These are phyloP conservation scores for Borealophlyctis nickersoniae DNA, from an alignment of 192 early-diverging fungal species.

Conservation along the genomic window DNA sequence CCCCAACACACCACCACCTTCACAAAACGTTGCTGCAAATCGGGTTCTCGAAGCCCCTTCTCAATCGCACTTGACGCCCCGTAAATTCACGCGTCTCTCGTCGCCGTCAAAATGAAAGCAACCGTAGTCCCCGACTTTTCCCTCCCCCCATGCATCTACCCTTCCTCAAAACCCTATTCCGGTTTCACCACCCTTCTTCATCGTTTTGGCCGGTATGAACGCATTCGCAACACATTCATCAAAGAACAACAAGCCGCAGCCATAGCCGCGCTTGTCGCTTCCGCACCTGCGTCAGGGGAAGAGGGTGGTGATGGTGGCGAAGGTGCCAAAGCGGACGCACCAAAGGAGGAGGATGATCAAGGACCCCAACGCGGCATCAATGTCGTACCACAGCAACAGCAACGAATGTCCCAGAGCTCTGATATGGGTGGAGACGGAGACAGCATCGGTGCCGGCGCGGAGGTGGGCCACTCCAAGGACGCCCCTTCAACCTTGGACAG, in stretches of 20 bases:
- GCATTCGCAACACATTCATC: conserved; percentile 13
- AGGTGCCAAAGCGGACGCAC: neutral
- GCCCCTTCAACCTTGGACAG: neutral
- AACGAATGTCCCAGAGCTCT: no score
- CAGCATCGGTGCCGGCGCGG: no score
- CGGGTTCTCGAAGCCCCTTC: no score
- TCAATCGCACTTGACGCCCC: no score
- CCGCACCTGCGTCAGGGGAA: neutral
- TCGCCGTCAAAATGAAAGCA: no score
- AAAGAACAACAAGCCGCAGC: neutral
- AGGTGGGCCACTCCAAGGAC: neutral
- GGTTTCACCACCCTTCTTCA: conserved; percentile 35
- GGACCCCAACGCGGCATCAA: no score
- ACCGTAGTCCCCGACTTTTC: neutral
- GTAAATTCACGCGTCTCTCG: no score
- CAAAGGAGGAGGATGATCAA: neutral
- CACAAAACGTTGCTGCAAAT: no score
- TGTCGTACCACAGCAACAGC: neutral
- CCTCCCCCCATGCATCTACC: conserved; percentile 30
- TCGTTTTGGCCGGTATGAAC: conserved; percentile 32
- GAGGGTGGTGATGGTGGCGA: neutral
- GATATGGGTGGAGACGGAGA: no score
- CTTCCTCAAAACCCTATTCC: conserved; percentile 27
- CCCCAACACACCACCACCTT: no score
- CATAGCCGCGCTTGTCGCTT: neutral